phyloP scores from a whole-genome alignment of 2,329 filamentous ascomycete genomes.

The Apiospora pterosperma region DNA sequence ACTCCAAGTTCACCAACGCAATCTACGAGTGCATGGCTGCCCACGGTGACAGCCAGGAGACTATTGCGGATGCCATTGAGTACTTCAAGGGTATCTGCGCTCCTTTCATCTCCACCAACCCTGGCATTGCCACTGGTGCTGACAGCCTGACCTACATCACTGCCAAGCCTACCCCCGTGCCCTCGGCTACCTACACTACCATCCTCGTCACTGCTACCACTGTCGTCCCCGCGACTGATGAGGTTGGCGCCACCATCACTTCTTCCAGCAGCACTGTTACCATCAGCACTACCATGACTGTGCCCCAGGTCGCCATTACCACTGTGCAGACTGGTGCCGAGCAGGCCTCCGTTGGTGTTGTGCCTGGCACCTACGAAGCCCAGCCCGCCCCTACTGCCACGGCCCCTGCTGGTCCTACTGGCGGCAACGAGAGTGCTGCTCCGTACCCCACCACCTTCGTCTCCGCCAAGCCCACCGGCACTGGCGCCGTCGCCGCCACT shows the following conservation, averaged over 20 bases:
- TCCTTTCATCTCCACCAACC: constrained; percentile 69
- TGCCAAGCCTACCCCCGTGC: constrained; percentile 39
- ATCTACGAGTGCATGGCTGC: constrained; percentile 80
- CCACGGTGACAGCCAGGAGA: constrained; percentile 63
- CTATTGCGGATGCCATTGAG: constrained; percentile 67
- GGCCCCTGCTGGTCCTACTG: constrained; percentile 27
- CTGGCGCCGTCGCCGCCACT: constrained; percentile 23
- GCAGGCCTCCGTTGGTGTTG: constrained; percentile 29
- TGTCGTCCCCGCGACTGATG: constrained; percentile 46
- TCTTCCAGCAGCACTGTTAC: constrained; percentile 47
- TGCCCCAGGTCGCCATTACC: constrained; percentile 36
- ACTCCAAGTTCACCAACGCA: constrained; percentile 69
- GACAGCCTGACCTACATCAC: constrained; percentile 61
- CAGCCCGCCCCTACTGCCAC: constrained; percentile 29
- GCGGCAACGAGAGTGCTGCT: constrained; percentile 19
- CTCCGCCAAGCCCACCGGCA: constrained; percentile 34
- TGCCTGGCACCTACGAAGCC: constrained; percentile 16
- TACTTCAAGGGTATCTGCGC: constrained; percentile 94
- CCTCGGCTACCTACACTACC: constrained; percentile 41
- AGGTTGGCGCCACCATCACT: constrained; percentile 42
- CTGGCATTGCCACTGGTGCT: constrained; percentile 77
- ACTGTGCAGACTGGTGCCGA: constrained; percentile 37
- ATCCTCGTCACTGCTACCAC: constrained; percentile 48
- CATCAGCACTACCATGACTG: constrained; percentile 43
- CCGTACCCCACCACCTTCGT: constrained; percentile 32